Base-by-base conservation (phyloP, 352 stramenopile genomes). In the Globisporangium uncinulatum region DNA sequence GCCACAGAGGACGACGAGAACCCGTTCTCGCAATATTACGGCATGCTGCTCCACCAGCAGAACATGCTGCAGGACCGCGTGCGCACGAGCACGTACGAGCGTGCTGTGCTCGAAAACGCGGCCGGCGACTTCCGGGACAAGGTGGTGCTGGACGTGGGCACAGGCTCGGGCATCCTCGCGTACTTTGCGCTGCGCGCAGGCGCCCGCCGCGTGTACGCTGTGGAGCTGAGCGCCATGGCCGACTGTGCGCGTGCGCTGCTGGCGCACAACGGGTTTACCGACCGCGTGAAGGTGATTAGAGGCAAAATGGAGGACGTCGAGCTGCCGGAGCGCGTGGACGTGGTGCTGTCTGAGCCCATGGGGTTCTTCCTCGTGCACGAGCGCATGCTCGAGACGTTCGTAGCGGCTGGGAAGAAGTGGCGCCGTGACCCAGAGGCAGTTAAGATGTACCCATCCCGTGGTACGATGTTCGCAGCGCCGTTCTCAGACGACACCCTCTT, bases 61-160 rank as follows among this genome's bases (percentile, higher is more conserved):
- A 98, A 99, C 74, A 99, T 99, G 98, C 85, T 99, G 17, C 97
- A 98, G 59, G 98, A 99, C 74, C 89, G 98, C 65, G 94, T 98
- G 57, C 93, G 98, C 39, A 99, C 98, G 71, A 96, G 96, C 51
- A 97, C 97, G 7, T 99, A 99, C 79, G 95, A 98, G 67, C 79
- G 87, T 39, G 97, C 97, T 11, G 99, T 99, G 76, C 79, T 99
- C 37, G 87, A 96, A 31, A 99, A 99, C 70, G 54, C 74, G 5
- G 72, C 84, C 8, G 34, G 34, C 34, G 79, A 98, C 37, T 99
- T 99, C 66, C 73, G 85, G 39, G 96, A 94, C 65, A 99, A 99
- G 74, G 84, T 98, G 36, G 97, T 99, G 41, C 89, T 99, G 67
- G 98, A 99, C 70, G 97, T 99, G 34, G 98, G 98, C 46, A 99